Evolutionary conservation across 202 grass and related monocot species (phyloP), one percentile per base, ranked within the genome.

Genomic region (Hordeum pubiflorum): DNA sequence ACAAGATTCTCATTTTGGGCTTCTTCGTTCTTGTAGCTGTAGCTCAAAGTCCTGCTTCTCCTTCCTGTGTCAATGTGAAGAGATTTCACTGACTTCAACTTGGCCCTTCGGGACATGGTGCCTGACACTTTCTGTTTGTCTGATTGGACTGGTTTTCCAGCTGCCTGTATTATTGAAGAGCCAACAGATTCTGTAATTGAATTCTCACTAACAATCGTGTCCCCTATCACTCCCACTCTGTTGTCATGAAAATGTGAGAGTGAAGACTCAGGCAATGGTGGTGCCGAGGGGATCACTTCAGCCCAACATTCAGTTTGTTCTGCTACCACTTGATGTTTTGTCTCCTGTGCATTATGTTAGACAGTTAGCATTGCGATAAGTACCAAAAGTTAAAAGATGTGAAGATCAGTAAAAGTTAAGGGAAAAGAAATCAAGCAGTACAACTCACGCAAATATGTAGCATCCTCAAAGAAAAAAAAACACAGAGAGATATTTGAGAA

Each of bases 21-120:
- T 76, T 58, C 70, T 76, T 31, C 79, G 67, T 86, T 85, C 58
- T 85, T 74, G 24, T 50, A 13, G 58, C 26, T 77, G 69, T 59
- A 58, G 75, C 58, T 85, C 81, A 78, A 48, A 69, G 72, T 13
- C 24, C 70, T 81, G 27, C 13, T 81, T 69, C 50, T 91, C 44
- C 75, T 86, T 71, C 83, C 85, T 33, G 90, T 99, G 72, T 90
- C 84, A 69, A 95, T 67, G 43, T 50, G 58, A 69, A 99, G 96
- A 58, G 82, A 86, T 74, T 91, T 91, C 33, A 99, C 66, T 69
- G 87, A 88, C 75, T 85, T 95, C 13, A 91, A 90, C 81, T 95
- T 99, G 81, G 82, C 39, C 75, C 81, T 83, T 82, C 68, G 85
- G 29, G 88, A 84, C 41, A 91, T 54, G 31, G 84, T 63, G 63